Base-by-base conservation (phyloP, 306 rosid genomes). In the Rosa lucieae region DNA sequence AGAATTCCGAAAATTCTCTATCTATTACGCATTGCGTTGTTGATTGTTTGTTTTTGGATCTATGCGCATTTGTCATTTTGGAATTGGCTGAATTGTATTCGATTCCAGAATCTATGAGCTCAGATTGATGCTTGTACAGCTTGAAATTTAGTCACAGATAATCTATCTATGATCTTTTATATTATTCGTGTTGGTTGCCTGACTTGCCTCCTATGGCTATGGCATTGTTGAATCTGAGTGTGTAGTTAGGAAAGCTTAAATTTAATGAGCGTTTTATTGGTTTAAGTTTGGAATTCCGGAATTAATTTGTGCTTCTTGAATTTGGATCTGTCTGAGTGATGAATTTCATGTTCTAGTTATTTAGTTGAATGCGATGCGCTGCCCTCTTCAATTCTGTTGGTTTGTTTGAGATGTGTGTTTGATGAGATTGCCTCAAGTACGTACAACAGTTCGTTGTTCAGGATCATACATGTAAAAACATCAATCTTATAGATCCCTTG, bases 1-100 rank as follows among this genome's bases (percentile, higher is more conserved):
- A 63, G 74, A 67, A 76, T 79, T 55, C 47, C 29, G 1, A 47
- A 43, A 58, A 70, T 80, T 20, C 77, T 72, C 65, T 42, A 9
- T 49, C 72, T 21, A 44, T 62, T 26, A 5, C 0, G 77, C 61
- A 1, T 37, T 53, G 12, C 37, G 6, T n/a, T 55, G 42, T 15
- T 11, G 59, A 32, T 5, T 35, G 1, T 72, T 81, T 23, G 53
- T 66, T 55, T 67, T 74, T 74, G 35, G 83, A 32, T 63, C 79
- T 62, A 35, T 47, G 10, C 14, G 79, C 79, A 4, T 47, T 17
- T 44, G 10, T 11, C 12, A 62, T 46, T 47, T 14, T 29, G 46
- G 21, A 47, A 6, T 47, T 11, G 11, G 70, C 59, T 75, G 35
- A 46, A 75, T 61, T 76, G 66, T 17, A 10, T 76, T 75, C 21